Evolutionary conservation across 257 asterid genomes (phyloP), one percentile per base, ranked within the genome.

Genomic region (Linaria vulgaris): DNA sequence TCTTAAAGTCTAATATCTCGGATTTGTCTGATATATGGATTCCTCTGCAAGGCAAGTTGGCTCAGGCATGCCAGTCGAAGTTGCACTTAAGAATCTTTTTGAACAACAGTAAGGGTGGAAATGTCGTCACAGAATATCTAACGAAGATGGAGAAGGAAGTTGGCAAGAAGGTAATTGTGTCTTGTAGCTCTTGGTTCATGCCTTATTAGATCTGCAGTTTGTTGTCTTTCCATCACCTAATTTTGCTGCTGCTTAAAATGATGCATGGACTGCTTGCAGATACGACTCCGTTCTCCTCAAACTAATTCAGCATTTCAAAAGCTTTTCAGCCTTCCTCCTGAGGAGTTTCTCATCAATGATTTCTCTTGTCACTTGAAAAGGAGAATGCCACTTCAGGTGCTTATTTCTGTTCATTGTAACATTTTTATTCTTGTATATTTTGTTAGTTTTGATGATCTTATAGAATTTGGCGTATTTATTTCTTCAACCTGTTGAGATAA

Each of bases 41-140:
- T 74, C 96, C 95, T 69, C 88, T 94, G 41, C 82, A 84, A 74
- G 99, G 99, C 49, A 86, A 90, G 82, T 78, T 90, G 73, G 92
- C 97, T 66, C 99, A 90, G 74, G 97, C 99, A 44, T 85, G 97
- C 81, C 96, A 94, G 76, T 94, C 99, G 19, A 87, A 86, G 85
- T 66, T 94, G 68, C 96, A 83, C 74, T 77, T 90, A 73, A 87
- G 99, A 83, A 81, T 94, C 59, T 88, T 90, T 75, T 84, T 94
- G 85, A 83, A 94, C 72, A 84, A 90, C 66, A 81, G 83, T 16
- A 87, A 76, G 72, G 95, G 96, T 46, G 72, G 75, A 71, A 90
- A 85, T 78, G 92, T 81, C 68, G 90, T 79, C 59, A 78, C 74
- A 76, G 95, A 94, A 67, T 90, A 87, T 79, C 46, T 94, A 63